These are phyloP conservation scores for Raphidocelis subcapitata DNA, from an alignment of 139 green algal species.

Conservation along the genomic window DNA sequence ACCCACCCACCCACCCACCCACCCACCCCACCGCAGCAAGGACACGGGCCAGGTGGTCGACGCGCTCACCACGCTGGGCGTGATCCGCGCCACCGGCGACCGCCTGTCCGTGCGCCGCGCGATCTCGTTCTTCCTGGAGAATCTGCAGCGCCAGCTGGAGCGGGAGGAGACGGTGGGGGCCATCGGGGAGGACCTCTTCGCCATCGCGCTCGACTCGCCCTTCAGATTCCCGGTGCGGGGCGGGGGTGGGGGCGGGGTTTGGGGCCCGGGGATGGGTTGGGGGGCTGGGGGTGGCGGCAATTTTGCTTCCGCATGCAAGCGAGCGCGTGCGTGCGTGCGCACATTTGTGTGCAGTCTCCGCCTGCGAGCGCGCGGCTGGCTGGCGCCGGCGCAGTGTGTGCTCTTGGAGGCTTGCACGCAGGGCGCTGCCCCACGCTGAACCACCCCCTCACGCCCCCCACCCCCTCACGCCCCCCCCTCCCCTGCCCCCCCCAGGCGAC, in stretches of 20 bases:
- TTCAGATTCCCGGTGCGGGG: conserved; percentile 59
- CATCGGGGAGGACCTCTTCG: conserved; percentile 88
- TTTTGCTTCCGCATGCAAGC: too few species aligned
- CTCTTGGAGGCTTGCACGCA: too few species aligned
- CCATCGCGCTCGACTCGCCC: conserved; percentile 81
- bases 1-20: too few species aligned
- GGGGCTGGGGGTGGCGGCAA: too few species aligned
- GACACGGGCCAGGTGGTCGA: conserved; percentile 40
- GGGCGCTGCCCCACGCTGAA: too few species aligned
- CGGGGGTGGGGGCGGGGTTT: too few species aligned
- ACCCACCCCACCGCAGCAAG: conserved; percentile 14
- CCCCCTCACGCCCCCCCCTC: background rate
- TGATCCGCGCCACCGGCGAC: conserved; percentile 72
- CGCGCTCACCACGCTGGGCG: conserved; percentile 64
- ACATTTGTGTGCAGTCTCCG: too few species aligned
- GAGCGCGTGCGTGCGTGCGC: too few species aligned
- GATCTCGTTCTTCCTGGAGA: conserved; percentile 79
- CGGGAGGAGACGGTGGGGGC: conserved; percentile 65
- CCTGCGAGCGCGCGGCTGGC: too few species aligned
- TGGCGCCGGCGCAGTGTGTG: too few species aligned
- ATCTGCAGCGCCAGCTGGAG: conserved; percentile 64
- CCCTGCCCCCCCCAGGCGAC: conserved; percentile 68
- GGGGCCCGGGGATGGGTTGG: too few species aligned
- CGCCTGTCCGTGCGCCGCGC: conserved; percentile 56
- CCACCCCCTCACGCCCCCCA: too few species aligned